These are phyloP conservation scores for Aquanectria penicillioides DNA, from an alignment of 2,329 filamentous ascomycete species.

Conservation along the genomic window DNA sequence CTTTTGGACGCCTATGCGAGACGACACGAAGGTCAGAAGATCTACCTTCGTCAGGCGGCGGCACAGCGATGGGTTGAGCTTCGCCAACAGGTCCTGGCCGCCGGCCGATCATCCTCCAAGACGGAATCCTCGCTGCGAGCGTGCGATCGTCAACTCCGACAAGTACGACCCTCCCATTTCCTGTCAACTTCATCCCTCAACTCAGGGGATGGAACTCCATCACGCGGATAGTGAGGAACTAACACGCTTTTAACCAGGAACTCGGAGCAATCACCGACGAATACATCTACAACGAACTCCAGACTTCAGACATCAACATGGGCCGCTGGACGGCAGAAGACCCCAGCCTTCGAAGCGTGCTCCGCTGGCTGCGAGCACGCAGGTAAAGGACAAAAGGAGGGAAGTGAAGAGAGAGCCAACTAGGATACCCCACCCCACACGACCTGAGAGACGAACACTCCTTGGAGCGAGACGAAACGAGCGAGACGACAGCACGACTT, in stretches of 20 bases:
- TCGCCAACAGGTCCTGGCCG: constrained; percentile 63
- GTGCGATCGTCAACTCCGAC: constrained; percentile 67
- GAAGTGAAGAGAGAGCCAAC: constrained; percentile 23
- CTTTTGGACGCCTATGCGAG: constrained; percentile 69
- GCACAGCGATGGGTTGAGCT: constrained; percentile 68
- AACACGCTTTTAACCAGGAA: constrained; percentile 53
- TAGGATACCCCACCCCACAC: neutral
- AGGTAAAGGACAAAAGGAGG: constrained; percentile 28
- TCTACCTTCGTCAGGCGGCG: constrained; percentile 68
- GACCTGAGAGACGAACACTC: neutral
- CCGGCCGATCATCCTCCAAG: constrained; percentile 57
- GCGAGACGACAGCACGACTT: constrained; percentile 24
- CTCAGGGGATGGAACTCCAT: too few species aligned
- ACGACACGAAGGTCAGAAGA: constrained; percentile 72
- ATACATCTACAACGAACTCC: constrained; percentile 64
- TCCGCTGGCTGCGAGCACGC: constrained; percentile 65
- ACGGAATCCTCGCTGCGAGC: constrained; percentile 60
- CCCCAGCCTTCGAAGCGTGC: constrained; percentile 65
- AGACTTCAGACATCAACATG: constrained; percentile 61
- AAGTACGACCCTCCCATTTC: constrained; percentile 54
- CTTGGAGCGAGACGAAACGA: constrained; percentile 28
- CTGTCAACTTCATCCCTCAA: neutral
- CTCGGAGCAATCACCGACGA: constrained; percentile 68
- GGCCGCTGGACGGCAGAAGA: constrained; percentile 73
- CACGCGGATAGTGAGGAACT: constrained; percentile 10